phyloP scores from a whole-genome alignment of 805 yeast species.

The Candida vaughaniae region DNA sequence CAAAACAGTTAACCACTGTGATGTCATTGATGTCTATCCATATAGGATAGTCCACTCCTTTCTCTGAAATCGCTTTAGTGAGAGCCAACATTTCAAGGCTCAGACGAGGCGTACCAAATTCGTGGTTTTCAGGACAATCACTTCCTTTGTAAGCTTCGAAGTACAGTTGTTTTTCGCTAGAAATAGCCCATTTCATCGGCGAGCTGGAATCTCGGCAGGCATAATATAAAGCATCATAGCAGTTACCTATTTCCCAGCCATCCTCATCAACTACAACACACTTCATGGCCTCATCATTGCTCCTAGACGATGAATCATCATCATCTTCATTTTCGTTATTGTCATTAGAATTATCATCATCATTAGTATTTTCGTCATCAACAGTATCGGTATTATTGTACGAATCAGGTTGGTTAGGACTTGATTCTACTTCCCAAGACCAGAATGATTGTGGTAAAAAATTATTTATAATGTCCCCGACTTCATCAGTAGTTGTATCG shows the following conservation, averaged over 20 bases:
- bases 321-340: too few relatives aligned
- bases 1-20: slow-evolving; percentile 76
- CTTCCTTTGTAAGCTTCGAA: slow-evolving; percentile 37
- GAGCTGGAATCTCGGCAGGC: slow-evolving; percentile 52
- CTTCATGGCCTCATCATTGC: slow-evolving; percentile 27
- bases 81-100: slow-evolving; percentile 32
- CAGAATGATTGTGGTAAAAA: slow-evolving; percentile 47
- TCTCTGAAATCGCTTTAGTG: slow-evolving; percentile 24
- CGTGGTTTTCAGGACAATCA: slow-evolving; percentile 34
- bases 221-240: slow-evolving; percentile 51
- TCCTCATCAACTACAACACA: slow-evolving; percentile 39
- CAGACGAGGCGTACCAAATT: slow-evolving; percentile 35
- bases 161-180: slow-evolving; percentile 34
- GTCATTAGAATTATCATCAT: too few relatives aligned
- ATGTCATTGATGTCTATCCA: slow-evolving; percentile 88
- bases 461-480: slow-evolving; percentile 24
- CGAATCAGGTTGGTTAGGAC: not conserved
- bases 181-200: slow-evolving; percentile 45
- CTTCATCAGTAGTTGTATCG: slow-evolving; percentile 4
- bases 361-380: too few relatives aligned
- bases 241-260: slow-evolving; percentile 70
- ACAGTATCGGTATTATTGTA: not conserved
- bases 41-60: slow-evolving; percentile 33
- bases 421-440: slow-evolving; percentile 60
- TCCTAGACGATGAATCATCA: not conserved